Evolutionary conservation across 306 rosid genomes (phyloP), one percentile per base, ranked within the genome.

Genomic region (Rubus parviflorus): DNA sequence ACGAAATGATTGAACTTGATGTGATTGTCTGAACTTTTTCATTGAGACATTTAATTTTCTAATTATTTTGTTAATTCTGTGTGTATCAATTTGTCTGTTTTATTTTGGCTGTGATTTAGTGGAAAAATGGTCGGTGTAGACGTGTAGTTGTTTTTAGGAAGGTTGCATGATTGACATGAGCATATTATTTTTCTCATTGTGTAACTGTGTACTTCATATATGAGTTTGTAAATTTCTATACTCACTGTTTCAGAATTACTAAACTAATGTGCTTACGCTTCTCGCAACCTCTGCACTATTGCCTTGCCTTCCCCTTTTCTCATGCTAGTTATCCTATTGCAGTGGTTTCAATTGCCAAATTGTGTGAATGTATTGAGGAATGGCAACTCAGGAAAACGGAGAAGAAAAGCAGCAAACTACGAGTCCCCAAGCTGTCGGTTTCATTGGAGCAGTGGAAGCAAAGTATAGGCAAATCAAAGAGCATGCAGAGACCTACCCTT

Each of bases 401-500:
- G 90, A 82, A 51, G 89, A 82, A 80, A 86, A 82, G 74, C 87
- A 86, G 76, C 75, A 70, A 66, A 38, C 79, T 45, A 46, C 38
- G 9, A 57, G 53, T 68, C 58, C 76, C 58, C 79, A 77, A 40
- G 47, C 80, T 67, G 41, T 22, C 60, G 87, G 88, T 64, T 83
- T 80, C 80, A 77, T 49, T 48, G 87, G 79, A 72, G 83, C 65
- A 13, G 37, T 87, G 80, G 91, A 83, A 83, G 81, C 84, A 12
- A 88, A 79, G 78, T 91, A 86, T 78, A 79, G 64, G 72, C 77
- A 82, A 82, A 75, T 82, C 69, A 93, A 80, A 83, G 96, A 91
- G 79, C 82, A 91, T 63, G 96, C 91, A 17, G 89, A 88, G 84
- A 78, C 89, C 48, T 93, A 91, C 79, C 96, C 94, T 30, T 93